These are phyloP conservation scores for Trichophyton schoenleinii DNA, from an alignment of 2,329 filamentous ascomycete species.

Conservation along the genomic window DNA sequence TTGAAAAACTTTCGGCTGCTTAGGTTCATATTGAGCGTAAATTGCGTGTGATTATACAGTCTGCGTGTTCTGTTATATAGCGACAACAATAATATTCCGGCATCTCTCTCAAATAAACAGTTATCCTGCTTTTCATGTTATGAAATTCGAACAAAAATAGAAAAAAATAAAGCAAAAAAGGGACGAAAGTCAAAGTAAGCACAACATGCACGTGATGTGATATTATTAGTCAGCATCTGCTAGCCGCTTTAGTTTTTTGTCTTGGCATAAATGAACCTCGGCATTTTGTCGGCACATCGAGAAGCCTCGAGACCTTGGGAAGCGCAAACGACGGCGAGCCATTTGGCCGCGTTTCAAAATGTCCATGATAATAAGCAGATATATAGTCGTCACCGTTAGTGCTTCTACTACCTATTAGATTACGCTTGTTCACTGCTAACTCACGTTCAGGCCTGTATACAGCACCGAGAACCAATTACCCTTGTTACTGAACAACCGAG, in stretches of 20 bases:
- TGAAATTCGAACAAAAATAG: background rate
- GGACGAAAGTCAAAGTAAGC: background rate
- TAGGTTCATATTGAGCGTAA: background rate
- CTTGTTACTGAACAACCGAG: too few species aligned
- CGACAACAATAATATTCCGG: background rate
- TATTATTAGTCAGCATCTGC: background rate
- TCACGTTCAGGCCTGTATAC: too few species aligned
- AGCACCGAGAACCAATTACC: too few species aligned
- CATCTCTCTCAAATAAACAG: background rate
- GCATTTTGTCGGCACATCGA: background rate
- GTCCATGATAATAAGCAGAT: too few species aligned
- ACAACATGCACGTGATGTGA: background rate
- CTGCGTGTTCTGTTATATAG: background rate
- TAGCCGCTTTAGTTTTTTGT: background rate
- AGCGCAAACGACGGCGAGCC: too few species aligned
- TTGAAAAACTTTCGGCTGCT: slow-evolving; percentile 7
- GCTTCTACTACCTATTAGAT: too few species aligned
- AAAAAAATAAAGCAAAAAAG: background rate
- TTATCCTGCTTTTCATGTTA: background rate
- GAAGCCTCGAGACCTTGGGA: background rate
- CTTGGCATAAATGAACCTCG: background rate
- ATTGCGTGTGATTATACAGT: background rate
- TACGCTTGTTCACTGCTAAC: too few species aligned
- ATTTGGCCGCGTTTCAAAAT: too few species aligned
- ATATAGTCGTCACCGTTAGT: too few species aligned